Conservation (phyloP, 331 rosid species). For the Saraca asoca region DNA sequence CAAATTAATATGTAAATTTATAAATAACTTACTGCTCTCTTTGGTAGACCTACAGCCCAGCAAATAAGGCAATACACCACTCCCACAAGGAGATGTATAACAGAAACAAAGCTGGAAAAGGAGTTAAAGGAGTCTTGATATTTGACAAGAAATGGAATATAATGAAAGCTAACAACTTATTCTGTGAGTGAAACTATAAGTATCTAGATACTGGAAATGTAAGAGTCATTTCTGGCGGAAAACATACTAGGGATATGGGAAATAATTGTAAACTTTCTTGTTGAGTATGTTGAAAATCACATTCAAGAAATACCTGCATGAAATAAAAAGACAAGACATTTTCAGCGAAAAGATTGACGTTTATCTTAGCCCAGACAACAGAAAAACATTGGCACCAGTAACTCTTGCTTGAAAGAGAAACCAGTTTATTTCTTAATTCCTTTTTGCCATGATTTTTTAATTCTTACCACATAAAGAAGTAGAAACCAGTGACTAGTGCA, state of each 20-base stretch:
- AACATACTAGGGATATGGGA: constrained; percentile 87
- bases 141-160: constrained; percentile 7
- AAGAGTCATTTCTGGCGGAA: neutral
- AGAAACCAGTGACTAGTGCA: constrained; percentile 70
- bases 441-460: too few species aligned
- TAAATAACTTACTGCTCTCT: constrained; percentile 63
- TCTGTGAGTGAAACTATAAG: neutral
- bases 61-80: constrained; percentile 70
- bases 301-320: constrained; percentile 75
- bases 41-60: constrained; percentile 78
- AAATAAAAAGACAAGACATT: constrained; percentile 18
- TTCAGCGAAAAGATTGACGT: constrained; percentile 24
- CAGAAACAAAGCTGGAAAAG: constrained; percentile 72
- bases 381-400: neutral
- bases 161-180: neutral
- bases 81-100: constrained; percentile 78
- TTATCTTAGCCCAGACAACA: neutral
- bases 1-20: neutral
- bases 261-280: constrained; percentile 85
- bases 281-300: constrained; percentile 89
- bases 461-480: constrained; percentile 85
- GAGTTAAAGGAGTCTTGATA: constrained; percentile 13
- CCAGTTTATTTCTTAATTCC: too few species aligned
- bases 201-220: neutral
- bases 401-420: neutral